Base-by-base conservation (phyloP, 192 early-diverging fungal genomes). In the Umbelopsis isabellina region DNA sequence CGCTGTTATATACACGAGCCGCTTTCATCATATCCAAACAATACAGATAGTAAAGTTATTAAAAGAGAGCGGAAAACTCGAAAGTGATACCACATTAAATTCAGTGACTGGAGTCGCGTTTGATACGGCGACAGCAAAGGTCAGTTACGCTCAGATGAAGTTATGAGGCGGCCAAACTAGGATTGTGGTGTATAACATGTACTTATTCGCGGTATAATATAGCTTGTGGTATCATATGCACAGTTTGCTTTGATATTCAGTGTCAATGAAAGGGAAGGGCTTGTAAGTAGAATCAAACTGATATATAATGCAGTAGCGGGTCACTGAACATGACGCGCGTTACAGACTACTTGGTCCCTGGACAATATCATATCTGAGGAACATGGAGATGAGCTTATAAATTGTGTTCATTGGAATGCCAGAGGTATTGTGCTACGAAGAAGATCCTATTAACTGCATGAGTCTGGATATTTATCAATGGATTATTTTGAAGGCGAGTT, bases 1-100 rank as follows among this genome's bases (percentile, higher is more conserved):
- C 10, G 73, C 86, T 20, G 83, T 82, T 3, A 78, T 88, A 53
- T 82, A 84, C 71, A 78, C 79, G 66, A 78, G 76, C 12, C 71
- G 69, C 64, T 80, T 80, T 67, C 77, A 79, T 37, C 78, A 79
- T 48, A 69, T 84, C 16, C 83, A 84, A 67, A 84, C 75, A 16
- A 72, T 72, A 11, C 51, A 45, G 18, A 12, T 79, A 41, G 45
- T 73, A 74, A 18, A 61, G 18, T 18, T 61, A 35, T 25, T 61
- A 13, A 61, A 61, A n/a, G 55, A 61, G 2, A 2, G 16, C 13
- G 27, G 30, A 11, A 35, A 61, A 18, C 21, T 61, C 27, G 27
- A 61, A 27, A 10, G 55, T 16, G 55, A 61, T 61, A 35, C 30
- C 9, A 27, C 13, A 37, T 70, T 81, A 1, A 72, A 68, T 30